A percentile compares a stretch with the other conserved stretches of the same genome.
phyloP scores from a whole-genome alignment of 2,329 filamentous ascomycete species.

The Microascus cirrosus region DNA sequence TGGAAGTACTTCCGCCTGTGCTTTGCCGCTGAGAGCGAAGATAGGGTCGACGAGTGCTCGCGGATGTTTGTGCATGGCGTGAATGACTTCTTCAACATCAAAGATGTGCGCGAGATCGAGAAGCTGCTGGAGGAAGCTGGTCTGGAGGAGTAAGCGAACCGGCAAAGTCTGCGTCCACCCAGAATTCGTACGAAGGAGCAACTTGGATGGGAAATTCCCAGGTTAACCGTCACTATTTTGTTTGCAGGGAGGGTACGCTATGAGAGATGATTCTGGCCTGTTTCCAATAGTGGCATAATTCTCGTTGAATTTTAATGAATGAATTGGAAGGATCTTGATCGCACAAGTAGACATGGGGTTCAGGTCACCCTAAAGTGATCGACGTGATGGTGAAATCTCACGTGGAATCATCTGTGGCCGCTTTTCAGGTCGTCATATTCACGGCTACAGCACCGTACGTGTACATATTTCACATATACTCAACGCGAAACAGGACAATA shows the following conservation, averaged over 20 bases:
- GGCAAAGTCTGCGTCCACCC: neutral
- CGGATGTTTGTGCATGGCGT: constrained; percentile 57
- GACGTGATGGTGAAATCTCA: too few species aligned
- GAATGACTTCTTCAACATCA: constrained; percentile 67
- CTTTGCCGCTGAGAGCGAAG: constrained; percentile 73
- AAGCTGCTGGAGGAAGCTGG: constrained; percentile 34
- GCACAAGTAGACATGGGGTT: too few species aligned
- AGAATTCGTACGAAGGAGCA: too few species aligned
- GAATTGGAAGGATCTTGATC: too few species aligned
- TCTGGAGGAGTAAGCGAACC: constrained; percentile 7
- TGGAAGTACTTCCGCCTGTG: constrained; percentile 70
- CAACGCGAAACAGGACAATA: too few species aligned
- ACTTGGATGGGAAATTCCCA: neutral
- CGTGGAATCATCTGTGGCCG: too few species aligned
- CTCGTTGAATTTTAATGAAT: too few species aligned
- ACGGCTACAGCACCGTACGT: too few species aligned
- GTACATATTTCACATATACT: too few species aligned
- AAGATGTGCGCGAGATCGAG: constrained; percentile 54
- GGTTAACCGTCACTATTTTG: neutral
- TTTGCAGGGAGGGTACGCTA: neutral
- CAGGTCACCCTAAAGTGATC: too few species aligned
- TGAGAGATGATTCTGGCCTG: neutral
- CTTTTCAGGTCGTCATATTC: too few species aligned
- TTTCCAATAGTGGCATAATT: neutral
- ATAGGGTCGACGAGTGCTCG: constrained; percentile 51